Evolutionary conservation across 140 eudicot genomes (phyloP).

Genomic region (Erigeron philadelphicus): DNA sequence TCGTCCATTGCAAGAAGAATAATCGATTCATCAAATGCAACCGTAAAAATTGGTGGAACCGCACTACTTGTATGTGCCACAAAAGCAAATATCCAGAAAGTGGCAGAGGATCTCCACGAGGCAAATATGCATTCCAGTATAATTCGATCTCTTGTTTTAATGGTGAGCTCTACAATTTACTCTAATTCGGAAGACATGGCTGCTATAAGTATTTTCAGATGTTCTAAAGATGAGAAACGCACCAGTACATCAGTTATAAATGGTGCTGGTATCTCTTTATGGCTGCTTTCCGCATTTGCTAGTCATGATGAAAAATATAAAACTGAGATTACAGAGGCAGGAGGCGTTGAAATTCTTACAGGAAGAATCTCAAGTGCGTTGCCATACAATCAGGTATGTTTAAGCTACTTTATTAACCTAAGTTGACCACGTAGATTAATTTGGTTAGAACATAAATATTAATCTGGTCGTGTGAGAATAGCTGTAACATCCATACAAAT

Average conservation of each 20-base stretch:
- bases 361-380: slow-evolving; percentile 72
- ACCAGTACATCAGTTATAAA: slow-evolving; percentile 49
- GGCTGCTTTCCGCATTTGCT: slow-evolving; percentile 94
- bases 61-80: slow-evolving; percentile 85
- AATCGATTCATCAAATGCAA: slow-evolving; percentile 52
- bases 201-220: slow-evolving; percentile 59
- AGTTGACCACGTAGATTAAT: background rate
- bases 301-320: slow-evolving; percentile 58
- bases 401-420: background rate
- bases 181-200: slow-evolving; percentile 39
- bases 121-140: slow-evolving; percentile 45
- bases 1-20: slow-evolving; percentile 76
- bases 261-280: slow-evolving; percentile 63
- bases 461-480: background rate
- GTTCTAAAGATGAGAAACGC: slow-evolving; percentile 37
- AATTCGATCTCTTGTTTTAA: slow-evolving; percentile 71
- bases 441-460: background rate
- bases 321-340: slow-evolving; percentile 82
- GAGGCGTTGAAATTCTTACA: slow-evolving; percentile 81
- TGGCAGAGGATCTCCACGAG: slow-evolving; percentile 64
- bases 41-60: slow-evolving; percentile 77
- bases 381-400: slow-evolving; percentile 55
- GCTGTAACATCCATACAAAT: background rate
- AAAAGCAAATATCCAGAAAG: slow-evolving; percentile 69
- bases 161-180: slow-evolving; percentile 47